Base-by-base conservation (phyloP, 208 protist species). In the Acanthamoeba castellanii region DNA sequence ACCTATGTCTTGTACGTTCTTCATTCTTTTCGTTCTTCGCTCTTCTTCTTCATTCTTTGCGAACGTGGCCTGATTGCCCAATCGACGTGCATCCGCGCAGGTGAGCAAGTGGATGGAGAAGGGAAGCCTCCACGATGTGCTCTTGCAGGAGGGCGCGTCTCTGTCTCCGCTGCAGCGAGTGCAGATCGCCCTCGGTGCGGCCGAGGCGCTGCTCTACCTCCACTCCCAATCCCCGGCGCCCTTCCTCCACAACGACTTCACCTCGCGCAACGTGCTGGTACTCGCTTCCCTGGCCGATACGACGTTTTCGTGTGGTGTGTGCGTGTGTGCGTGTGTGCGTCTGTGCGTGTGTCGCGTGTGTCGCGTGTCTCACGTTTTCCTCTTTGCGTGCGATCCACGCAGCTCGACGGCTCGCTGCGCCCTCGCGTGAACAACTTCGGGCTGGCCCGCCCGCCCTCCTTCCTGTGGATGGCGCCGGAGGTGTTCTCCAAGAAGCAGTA, bases 231-330 rank as follows among this genome's bases (percentile, higher is more conserved):
- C n/a, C 22, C 72, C 72, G 20, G n/a, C 32, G 20, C 61, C 61
- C 16, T 47, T 82, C 32, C 32, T 82, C n/a, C 72, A 82, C n/a
- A 32, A 45, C 20, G 72, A 82, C 32, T 5, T 82, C n/a, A 82
- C 72, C 72, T 82, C 72, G 32, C n/a, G 72, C 20, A 82, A 82
- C 37, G 72, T 82, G 72, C 72, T 82, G 72, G n/a, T 82, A 45
- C n/a, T 47, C n/a, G 3, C 72, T 3, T 3, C 37, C 37, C 37
- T 42, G 37, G 37, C 37, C 37, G 37, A 42, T 3, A 3, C 37
- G 37, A 42, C 37, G 37, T 42, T 42, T 42, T 42, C 37, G 37
- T 42, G n/a, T n/a, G n/a, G n/a, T n/a, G n/a, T n/a, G n/a, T n/a
- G n/a, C n/a, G n/a, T n/a, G n/a, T n/a, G n/a, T n/a, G n/a, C n/a